Conservation (phyloP, 257 asterid species). For the Rehmannia glutinosa region DNA sequence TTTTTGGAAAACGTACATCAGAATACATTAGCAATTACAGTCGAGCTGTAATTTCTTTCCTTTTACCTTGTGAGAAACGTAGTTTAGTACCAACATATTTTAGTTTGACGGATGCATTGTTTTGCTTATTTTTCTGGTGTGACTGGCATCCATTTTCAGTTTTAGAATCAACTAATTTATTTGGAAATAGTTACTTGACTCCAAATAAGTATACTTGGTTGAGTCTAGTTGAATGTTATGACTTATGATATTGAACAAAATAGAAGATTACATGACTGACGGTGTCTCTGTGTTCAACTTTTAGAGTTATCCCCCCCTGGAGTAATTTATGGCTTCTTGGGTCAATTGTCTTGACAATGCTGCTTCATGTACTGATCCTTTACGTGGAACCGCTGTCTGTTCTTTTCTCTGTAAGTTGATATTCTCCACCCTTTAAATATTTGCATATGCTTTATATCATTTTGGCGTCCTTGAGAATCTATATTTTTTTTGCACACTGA, state of each 20-base stretch:
- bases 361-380: slow-evolving; percentile 79
- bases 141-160: no score
- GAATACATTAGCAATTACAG: not conserved
- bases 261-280: slow-evolving; percentile 15
- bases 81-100: not conserved
- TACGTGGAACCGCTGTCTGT: slow-evolving; percentile 84
- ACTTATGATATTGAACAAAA: not conserved
- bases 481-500: slow-evolving; percentile 3
- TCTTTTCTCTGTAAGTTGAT: slow-evolving; percentile 80
- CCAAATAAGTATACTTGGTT: not conserved
- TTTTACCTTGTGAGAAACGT: not conserved
- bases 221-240: not conserved
- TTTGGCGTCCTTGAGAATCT: not conserved
- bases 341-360: slow-evolving; percentile 84
- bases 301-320: slow-evolving; percentile 92
- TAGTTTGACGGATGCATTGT: not conserved
- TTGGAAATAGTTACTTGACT: no score
- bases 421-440: slow-evolving; percentile 8
- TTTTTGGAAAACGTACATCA: no score
- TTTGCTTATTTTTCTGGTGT: not conserved
- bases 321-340: slow-evolving; percentile 97
- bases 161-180: no score
- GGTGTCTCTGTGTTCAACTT: slow-evolving; percentile 15
- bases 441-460: not conserved
- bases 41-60: not conserved